These are phyloP conservation scores for Intubia oerlemansii DNA, from an alignment of 2,329 filamentous ascomycete genomes.

Conservation along the genomic window DNA sequence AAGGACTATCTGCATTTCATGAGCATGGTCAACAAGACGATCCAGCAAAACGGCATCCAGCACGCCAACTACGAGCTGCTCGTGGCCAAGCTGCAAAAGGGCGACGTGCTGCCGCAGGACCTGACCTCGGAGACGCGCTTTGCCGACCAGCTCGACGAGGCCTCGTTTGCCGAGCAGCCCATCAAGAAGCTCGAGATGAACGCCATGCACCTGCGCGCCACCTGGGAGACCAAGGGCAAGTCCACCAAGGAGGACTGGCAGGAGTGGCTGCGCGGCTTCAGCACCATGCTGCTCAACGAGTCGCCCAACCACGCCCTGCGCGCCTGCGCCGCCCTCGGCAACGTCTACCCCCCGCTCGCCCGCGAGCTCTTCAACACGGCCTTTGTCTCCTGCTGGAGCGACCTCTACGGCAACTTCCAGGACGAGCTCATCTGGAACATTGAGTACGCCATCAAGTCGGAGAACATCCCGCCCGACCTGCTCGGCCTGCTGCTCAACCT, in stretches of 20 bases:
- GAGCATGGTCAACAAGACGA: constrained; percentile 73
- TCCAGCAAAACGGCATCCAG: constrained; percentile 60
- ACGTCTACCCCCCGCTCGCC: constrained; percentile 76
- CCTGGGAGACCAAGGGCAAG: constrained; percentile 93
- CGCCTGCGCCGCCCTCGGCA: constrained; percentile 79
- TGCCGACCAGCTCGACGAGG: constrained; percentile 56
- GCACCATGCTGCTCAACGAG: constrained; percentile 82
- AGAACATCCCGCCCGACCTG: constrained; percentile 89
- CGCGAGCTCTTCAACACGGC: constrained; percentile 95
- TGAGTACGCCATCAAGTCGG: constrained; percentile 83
- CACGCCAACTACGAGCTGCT: constrained; percentile 86
- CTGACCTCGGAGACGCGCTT: constrained; percentile 73
- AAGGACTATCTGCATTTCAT: constrained; percentile 92
- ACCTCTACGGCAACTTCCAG: constrained; percentile 90
- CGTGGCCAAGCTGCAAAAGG: constrained; percentile 81
- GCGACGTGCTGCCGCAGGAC: constrained; percentile 86
- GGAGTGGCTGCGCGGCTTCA: constrained; percentile 94
- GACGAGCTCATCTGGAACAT: constrained; percentile 92
- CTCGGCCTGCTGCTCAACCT: constrained; percentile 85
- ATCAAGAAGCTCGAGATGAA: constrained; percentile 88
- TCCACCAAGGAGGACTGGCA: constrained; percentile 98
- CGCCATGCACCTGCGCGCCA: constrained; percentile 86
- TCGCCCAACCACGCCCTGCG: constrained; percentile 89
- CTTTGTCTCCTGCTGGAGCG: constrained; percentile 97
- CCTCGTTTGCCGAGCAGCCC: constrained; percentile 60